Conservation (phyloP, 202 grass and related monocot genomes). For the Musa balbisiana region DNA sequence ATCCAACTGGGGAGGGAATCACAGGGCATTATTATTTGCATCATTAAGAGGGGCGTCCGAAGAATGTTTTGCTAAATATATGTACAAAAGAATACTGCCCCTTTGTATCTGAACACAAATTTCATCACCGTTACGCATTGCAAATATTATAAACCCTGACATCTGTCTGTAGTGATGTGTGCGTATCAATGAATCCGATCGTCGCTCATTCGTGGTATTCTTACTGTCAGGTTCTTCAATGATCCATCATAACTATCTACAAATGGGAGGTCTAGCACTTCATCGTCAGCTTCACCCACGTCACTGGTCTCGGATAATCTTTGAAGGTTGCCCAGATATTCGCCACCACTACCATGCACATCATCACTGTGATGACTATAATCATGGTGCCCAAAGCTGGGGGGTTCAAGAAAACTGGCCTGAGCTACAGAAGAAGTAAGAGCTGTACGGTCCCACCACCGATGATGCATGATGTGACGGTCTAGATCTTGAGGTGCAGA, state of each 20-base stretch:
- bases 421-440: background rate
- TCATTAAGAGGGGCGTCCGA: background rate
- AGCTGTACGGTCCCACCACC: background rate
- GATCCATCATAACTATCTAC: background rate
- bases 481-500: background rate
- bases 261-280: background rate
- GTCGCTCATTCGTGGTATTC: background rate
- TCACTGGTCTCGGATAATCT: background rate
- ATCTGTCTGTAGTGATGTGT: background rate
- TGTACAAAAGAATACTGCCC: constrained; percentile 12
- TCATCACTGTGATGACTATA: constrained; percentile 7
- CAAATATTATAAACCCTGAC: background rate
- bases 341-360: background rate
- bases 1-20: too few species aligned
- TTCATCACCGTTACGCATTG: too few species aligned
- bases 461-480: background rate
- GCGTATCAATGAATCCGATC: background rate
- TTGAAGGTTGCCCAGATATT: background rate
- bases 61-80: background rate
- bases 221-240: background rate
- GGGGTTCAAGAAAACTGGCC: constrained; percentile 7
- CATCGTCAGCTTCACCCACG: background rate
- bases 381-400: background rate
- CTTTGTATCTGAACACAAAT: background rate
- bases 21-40: background rate